Percentiles rank a stretch among this genome's conserved stretches.
phyloP scores from a whole-genome alignment of 176 grass and related monocot species.

The maize (Zea mays) region Zm-B73-REFERENCE-NAM-5.0 NC_050102.1:23402501-23403000 shows the following conservation, averaged over 20 bases:
- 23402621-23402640: background rate
- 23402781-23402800: background rate
- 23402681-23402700: background rate
- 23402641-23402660: background rate
- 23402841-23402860: background rate
- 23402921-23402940: background rate
- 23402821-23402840: background rate
- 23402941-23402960: no score
- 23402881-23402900: background rate
- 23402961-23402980: no score
- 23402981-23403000: no score
- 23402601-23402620: background rate
- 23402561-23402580: background rate
- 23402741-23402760: background rate
- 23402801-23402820: background rate
- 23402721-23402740: background rate
- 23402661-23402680: background rate
- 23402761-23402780: no score
- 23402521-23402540: background rate
- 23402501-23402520: background rate
- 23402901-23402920: background rate
- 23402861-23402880: background rate
- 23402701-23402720: background rate
- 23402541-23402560: background rate
- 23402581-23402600: background rate